phyloP scores from a whole-genome alignment of 257 asterid genomes.

The Primulina tabacum region DNA sequence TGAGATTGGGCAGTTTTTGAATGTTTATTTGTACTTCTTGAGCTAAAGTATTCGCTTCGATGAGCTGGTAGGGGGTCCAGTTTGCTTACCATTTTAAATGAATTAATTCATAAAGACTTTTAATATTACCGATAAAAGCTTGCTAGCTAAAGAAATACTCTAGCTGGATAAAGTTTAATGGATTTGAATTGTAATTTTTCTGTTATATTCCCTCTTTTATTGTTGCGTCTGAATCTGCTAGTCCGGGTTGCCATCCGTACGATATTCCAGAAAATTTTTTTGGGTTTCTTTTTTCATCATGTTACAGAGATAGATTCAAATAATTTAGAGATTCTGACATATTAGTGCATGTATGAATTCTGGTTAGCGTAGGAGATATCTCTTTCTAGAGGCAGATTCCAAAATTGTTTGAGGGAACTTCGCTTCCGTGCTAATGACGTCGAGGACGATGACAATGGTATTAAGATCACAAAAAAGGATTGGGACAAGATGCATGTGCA shows the following conservation, averaged over 20 bases:
- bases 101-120: neutral
- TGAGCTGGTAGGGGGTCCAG: neutral
- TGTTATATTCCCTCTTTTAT: conserved; percentile 7
- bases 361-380: conserved; percentile 79
- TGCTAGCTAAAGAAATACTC: neutral
- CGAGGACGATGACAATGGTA: conserved; percentile 85
- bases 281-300: conserved; percentile 17
- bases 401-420: conserved; percentile 85
- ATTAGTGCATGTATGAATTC: conserved; percentile 6
- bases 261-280: neutral
- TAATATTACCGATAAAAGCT: neutral
- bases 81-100: neutral
- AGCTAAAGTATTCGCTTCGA: neutral
- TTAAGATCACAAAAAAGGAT: conserved; percentile 72
- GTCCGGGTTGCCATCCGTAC: neutral
- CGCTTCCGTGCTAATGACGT: conserved; percentile 83
- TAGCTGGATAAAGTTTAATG: neutral
- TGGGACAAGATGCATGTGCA: conserved; percentile 89
- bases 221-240: conserved; percentile 15
- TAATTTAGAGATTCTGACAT: conserved; percentile 19
- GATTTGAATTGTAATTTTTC: neutral
- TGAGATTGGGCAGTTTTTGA: neutral
- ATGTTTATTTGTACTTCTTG: neutral
- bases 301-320: conserved; percentile 6
- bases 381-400: conserved; percentile 87